Percentiles rank a stretch among this genome's conserved stretches.
These are phyloP conservation scores for Cytospora paraplurivora DNA, from an alignment of 2,329 filamentous ascomycete species.

Conservation along the genomic window DNA sequence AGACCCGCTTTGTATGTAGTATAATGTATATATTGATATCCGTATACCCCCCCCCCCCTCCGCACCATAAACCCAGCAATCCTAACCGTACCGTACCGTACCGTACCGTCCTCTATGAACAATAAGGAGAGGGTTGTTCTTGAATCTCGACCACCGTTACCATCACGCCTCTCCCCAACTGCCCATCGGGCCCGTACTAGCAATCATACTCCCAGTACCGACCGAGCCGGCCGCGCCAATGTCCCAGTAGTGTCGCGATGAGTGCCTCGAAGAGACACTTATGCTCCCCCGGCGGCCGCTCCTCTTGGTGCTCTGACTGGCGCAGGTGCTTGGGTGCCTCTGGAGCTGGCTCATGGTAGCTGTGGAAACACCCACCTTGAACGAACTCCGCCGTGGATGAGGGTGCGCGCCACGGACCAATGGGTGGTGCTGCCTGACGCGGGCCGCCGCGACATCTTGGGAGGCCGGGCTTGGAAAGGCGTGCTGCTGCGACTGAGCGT, in stretches of 20 bases:
- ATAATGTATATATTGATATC: not conserved
- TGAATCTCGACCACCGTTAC: constrained; percentile 1
- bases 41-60: not conserved
- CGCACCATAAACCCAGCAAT: not conserved
- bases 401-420: constrained; percentile 67
- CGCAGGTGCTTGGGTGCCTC: constrained; percentile 68
- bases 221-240: constrained; percentile 69
- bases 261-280: constrained; percentile 76
- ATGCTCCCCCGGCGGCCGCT: constrained; percentile 67
- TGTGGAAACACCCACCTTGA: constrained; percentile 56
- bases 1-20: no score
- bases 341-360: constrained; percentile 39
- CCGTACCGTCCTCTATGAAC: not conserved
- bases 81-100: not conserved
- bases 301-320: constrained; percentile 82
- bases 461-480: constrained; percentile 52
- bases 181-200: constrained; percentile 67
- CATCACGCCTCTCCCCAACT: constrained; percentile 74
- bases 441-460: constrained; percentile 72
- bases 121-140: not conserved
- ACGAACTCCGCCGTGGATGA: constrained; percentile 55
- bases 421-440: constrained; percentile 87
- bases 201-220: constrained; percentile 73
- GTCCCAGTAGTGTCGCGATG: constrained; percentile 89
- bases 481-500: constrained; percentile 51